Evolutionary conservation across 768 basidiomycete genomes (phyloP).

Genomic region (Pholiota molesta): DNA sequence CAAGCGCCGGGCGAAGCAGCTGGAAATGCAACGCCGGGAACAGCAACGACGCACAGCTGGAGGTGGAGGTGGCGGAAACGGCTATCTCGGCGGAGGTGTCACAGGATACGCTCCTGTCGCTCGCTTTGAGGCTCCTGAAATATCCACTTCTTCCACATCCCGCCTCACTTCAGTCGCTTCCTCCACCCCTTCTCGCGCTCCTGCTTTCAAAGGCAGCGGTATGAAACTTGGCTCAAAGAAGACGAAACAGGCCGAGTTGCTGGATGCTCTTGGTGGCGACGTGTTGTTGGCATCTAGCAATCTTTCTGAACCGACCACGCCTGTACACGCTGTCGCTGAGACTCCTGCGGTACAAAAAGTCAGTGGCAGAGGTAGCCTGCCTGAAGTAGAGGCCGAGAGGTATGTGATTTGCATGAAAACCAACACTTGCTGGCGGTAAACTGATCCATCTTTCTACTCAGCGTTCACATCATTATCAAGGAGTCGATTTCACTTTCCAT

Average conservation of each 20-base stretch:
- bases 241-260: slow-evolving; percentile 83
- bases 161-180: slow-evolving; percentile 44
- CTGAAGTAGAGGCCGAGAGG: slow-evolving; percentile 79
- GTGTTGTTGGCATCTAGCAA: slow-evolving; percentile 55
- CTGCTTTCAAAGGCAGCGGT: slow-evolving; percentile 90
- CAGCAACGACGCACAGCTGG: slow-evolving; percentile 76
- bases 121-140: slow-evolving; percentile 68
- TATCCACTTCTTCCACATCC: slow-evolving; percentile 39
- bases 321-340: slow-evolving; percentile 42
- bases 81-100: slow-evolving; percentile 67
- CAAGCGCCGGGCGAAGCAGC: slow-evolving; percentile 95
- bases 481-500: slow-evolving; percentile 83
- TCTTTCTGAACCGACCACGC: slow-evolving; percentile 50
- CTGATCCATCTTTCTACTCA: slow-evolving; percentile 32
- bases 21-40: slow-evolving; percentile 97
- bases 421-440: not conserved
- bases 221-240: slow-evolving; percentile 98
- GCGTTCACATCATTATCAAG: slow-evolving; percentile 85
- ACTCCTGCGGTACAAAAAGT: slow-evolving; percentile 50
- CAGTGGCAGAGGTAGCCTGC: slow-evolving; percentile 63
- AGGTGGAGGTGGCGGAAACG: slow-evolving; percentile 47
- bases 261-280: slow-evolving; percentile 87
- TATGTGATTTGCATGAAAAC: slow-evolving; percentile 29
- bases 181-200: slow-evolving; percentile 56
- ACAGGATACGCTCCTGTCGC: slow-evolving; percentile 75